Evolutionary conservation across 2,329 filamentous ascomycete genomes (phyloP).

Genomic region (Talaromyces marneffei): DNA sequence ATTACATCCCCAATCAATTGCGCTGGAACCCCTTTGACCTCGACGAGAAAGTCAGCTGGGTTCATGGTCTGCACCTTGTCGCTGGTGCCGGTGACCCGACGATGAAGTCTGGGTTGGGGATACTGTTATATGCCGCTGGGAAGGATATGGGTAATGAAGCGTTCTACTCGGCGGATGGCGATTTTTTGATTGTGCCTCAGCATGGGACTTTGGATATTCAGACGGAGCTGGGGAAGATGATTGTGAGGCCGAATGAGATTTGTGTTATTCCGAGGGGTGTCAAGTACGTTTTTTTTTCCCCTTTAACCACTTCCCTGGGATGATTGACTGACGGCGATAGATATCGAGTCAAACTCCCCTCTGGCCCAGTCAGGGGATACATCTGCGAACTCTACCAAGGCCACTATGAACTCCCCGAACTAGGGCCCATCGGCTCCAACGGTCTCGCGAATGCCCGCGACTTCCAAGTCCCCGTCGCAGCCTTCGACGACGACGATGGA

Average conservation of each 20-base stretch:
- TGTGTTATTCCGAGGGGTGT: conserved; percentile 69
- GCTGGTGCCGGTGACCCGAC: conserved; percentile 75
- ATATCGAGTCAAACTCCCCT: conserved; percentile 63
- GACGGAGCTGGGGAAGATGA: conserved; percentile 68
- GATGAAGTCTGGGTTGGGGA: conserved; percentile 71
- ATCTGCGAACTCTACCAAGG: conserved; percentile 69
- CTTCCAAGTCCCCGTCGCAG: conserved; percentile 66
- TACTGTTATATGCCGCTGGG: conserved; percentile 73
- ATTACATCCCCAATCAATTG: conserved; percentile 74
- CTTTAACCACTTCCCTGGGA: background rate
- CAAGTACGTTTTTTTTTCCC: conserved; percentile 34
- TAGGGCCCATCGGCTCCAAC: conserved; percentile 68
- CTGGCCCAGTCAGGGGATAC: conserved; percentile 62
- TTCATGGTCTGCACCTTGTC: conserved; percentile 63
- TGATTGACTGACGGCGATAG: conserved; percentile 16
- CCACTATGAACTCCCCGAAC: conserved; percentile 65
- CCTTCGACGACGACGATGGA: conserved; percentile 60
- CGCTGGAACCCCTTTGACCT: conserved; percentile 75
- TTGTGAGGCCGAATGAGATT: conserved; percentile 74
- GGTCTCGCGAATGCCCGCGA: conserved; percentile 69
- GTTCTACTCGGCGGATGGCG: conserved; percentile 80
- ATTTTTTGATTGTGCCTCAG: conserved; percentile 70
- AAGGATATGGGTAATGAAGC: conserved; percentile 72
- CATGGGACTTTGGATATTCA: conserved; percentile 68
- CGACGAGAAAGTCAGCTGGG: conserved; percentile 62